Evolutionary conservation across 805 yeast species (phyloP), one percentile per base, ranked within the genome.

Genomic region (Metschnikowia anglica): DNA sequence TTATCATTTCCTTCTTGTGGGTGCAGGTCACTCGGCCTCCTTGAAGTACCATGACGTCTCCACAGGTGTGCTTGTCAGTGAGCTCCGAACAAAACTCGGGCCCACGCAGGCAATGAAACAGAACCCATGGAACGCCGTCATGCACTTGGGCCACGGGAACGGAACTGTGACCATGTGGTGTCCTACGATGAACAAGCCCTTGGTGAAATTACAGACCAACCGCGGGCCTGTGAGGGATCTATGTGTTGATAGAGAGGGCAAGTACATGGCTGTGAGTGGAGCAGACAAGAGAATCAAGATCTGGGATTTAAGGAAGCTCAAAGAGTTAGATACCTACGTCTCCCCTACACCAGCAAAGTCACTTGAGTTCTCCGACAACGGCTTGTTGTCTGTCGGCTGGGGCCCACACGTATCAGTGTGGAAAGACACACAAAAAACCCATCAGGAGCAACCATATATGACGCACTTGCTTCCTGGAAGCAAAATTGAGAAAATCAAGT

Each of bases 161-260:
- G 99, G 99, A 46, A 83, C 88, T 6, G 96, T 93, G 0, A 77
- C 97, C 0, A 67, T 93, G 34, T 93, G 98, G 98, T 77, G 97
- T 0, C 99, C 99, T 5, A 79, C 82, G 37, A 81, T 86, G 83
- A 72, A 88, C 5, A 79, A 87, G 27, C 95, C 98, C 1, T 68
- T 91, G 47, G 98, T 80, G 3, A 88, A 88, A 60, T 65, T 93
- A 31, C 85, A 86, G 53, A 76, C 86, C 6, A 78, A 88, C 46
- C 74, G 89, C 53, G 99, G 98, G 1, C 95, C 97, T 0, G 83
- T 93, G 11, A 77, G 91, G 48, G 83, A 88, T 43, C 54, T 91
- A 18, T 90, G 97, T 2, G 71, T 90, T 5, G 95, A 91, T 61
- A 78, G 99, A 72, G 86, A 87, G 49, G 99, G 99, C 9, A 76